Evolutionary conservation across 495 filamentous ascomycete species (phyloP).

Genomic region (Aspergillus taichungensis): DNA sequence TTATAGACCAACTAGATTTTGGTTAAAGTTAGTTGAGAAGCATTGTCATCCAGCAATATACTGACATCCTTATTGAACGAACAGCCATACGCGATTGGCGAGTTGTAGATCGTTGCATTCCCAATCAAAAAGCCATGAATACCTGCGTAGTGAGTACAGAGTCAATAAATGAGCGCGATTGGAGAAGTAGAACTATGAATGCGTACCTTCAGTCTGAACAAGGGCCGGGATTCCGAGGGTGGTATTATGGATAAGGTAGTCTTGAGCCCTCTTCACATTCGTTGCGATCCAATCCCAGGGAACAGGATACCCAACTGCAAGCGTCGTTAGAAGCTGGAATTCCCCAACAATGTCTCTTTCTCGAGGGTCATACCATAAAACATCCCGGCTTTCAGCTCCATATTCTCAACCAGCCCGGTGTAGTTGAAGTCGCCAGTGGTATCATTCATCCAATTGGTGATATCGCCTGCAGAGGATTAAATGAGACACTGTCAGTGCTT

Average conservation of each 20-base stretch:
- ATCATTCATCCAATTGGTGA: constrained; percentile 61
- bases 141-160: constrained; percentile 13
- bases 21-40: background rate
- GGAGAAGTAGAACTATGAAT: background rate
- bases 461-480: constrained; percentile 36
- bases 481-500: background rate
- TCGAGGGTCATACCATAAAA: constrained; percentile 43
- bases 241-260: constrained; percentile 55
- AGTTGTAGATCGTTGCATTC: constrained; percentile 70
- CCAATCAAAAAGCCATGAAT: constrained; percentile 62
- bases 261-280: constrained; percentile 52
- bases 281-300: constrained; percentile 52
- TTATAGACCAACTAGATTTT: constrained; percentile 39
- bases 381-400: constrained; percentile 50
- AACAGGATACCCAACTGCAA: constrained; percentile 51
- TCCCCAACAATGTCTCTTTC: background rate
- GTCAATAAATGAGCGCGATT: background rate
- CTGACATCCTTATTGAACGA: constrained; percentile 48
- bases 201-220: constrained; percentile 54
- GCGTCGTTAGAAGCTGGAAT: background rate
- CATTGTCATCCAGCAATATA: background rate
- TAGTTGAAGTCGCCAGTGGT: constrained; percentile 52
- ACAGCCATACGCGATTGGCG: constrained; percentile 59
- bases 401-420: constrained; percentile 54
- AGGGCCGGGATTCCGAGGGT: constrained; percentile 60